These are phyloP conservation scores for Trametes versicolor DNA, from an alignment of 1,284 basidiomycete species.

Conservation along the genomic window DNA sequence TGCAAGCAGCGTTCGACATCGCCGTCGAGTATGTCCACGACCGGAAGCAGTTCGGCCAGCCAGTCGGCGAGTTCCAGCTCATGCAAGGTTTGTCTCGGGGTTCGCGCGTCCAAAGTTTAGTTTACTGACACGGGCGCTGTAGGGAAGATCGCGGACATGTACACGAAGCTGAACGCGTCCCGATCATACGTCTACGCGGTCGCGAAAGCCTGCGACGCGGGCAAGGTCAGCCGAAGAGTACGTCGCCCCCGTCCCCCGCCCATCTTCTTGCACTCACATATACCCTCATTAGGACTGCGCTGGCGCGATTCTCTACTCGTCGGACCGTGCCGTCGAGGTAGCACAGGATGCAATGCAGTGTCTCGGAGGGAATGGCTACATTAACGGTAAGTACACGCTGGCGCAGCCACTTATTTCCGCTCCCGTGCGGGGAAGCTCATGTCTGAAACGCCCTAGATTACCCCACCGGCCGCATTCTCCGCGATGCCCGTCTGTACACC, in stretches of 20 bases:
- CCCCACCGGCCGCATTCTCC: conserved; percentile 85
- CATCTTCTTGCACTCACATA: neutral
- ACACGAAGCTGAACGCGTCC: conserved; percentile 91
- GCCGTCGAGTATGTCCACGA: conserved; percentile 92
- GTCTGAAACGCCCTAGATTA: conserved; percentile 67
- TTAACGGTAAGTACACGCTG: conserved; percentile 70
- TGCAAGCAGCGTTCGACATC: conserved; percentile 95
- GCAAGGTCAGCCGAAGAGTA: conserved; percentile 84
- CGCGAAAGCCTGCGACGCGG: conserved; percentile 86
- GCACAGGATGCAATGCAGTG: conserved; percentile 92
- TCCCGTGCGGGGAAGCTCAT: neutral
- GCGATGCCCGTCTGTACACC: conserved; percentile 88
- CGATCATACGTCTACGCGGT: conserved; percentile 95
- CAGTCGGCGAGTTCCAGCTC: conserved; percentile 92
- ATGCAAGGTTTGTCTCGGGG: conserved; percentile 80
- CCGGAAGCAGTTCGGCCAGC: conserved; percentile 89
- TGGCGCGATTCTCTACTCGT: conserved; percentile 91
- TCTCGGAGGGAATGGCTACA: conserved; percentile 93
- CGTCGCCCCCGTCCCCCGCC: conserved; percentile 40
- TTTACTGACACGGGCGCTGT: conserved; percentile 4
- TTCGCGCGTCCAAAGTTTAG: neutral
- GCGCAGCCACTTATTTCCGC: neutral
- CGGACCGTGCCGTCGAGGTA: conserved; percentile 92
- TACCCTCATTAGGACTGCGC: conserved; percentile 84
- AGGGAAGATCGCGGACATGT: conserved; percentile 94